These are phyloP conservation scores for Carex scoparia DNA, from an alignment of 176 grass and related monocot species.

Conservation along the genomic window DNA sequence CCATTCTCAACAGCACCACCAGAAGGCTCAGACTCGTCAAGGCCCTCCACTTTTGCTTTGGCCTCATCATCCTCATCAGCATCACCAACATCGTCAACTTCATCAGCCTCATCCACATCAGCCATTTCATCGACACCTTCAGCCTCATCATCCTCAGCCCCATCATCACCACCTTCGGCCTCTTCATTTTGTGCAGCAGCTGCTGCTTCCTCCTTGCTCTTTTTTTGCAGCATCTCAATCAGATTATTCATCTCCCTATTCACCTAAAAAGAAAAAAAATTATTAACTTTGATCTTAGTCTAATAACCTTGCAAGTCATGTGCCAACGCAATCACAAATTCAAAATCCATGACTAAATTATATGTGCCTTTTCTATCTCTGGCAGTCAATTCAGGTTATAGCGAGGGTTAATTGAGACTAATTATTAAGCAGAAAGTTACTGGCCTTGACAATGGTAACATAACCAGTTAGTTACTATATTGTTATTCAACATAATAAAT, in stretches of 20 bases:
- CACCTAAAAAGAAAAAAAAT: constrained; percentile 45
- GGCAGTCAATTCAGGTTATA: neutral
- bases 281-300: neutral
- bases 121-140: neutral
- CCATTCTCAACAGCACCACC: neutral
- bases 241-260: constrained; percentile 83
- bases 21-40: neutral
- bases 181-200: constrained; percentile 20
- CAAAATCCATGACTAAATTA: neutral
- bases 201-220: constrained; percentile 41
- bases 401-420: neutral
- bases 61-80: neutral
- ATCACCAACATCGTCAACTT: constrained; percentile 14
- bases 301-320: neutral
- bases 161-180: constrained; percentile 7
- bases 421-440: neutral
- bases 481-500: neutral
- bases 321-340: neutral
- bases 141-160: constrained; percentile 4
- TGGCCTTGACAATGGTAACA: neutral
- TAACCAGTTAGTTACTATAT: neutral
- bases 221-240: constrained; percentile 45
- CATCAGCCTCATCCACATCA: neutral
- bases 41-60: neutral
- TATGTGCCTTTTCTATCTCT: neutral